A percentile compares a stretch with the other conserved stretches of the same genome.
Conservation (phyloP, 495 filamentous ascomycete species). For the Opeltia flavorubescens region DNA sequence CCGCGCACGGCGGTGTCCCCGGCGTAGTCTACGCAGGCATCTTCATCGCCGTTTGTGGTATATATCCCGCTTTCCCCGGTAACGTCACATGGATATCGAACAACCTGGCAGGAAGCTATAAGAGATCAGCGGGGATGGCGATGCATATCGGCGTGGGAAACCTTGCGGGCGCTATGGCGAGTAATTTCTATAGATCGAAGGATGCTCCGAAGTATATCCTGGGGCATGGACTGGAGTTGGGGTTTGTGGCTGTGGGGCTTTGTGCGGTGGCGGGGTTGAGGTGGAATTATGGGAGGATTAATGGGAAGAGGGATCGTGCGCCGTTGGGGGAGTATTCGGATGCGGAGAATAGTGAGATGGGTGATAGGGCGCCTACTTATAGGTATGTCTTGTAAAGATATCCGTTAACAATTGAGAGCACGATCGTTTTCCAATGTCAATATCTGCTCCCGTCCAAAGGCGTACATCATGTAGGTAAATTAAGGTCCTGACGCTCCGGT, state of each 20-base stretch:
- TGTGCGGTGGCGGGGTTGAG: conserved; percentile 41
- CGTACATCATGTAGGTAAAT: too few species aligned
- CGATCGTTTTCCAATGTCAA: too few species aligned
- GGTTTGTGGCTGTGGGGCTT: conserved; percentile 48
- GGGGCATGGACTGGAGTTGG: conserved; percentile 56
- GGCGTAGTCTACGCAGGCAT: conserved; percentile 60
- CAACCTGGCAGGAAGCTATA: conserved; percentile 58
- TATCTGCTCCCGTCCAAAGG: too few species aligned
- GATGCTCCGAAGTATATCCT: conserved; percentile 52
- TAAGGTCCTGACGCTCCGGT: too few species aligned
- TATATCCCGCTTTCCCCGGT: conserved; percentile 39
- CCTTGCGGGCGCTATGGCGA: conserved; percentile 58
- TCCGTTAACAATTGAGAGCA: too few species aligned
- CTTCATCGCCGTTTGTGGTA: conserved; percentile 49
- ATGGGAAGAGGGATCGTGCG: conserved; percentile 42
- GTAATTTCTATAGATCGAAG: conserved; percentile 57
- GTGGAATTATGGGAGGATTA: conserved; percentile 43
- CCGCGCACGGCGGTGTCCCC: conserved; percentile 32
- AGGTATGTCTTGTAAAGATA: conserved; percentile 43
- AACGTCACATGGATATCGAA: conserved; percentile 59
- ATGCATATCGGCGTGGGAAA: conserved; percentile 64
- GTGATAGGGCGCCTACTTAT: conserved; percentile 51
- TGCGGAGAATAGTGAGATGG: conserved; percentile 42
- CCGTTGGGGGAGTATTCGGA: conserved; percentile 30
- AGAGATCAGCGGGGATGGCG: conserved; percentile 59